Evolutionary conservation across 768 basidiomycete species (phyloP).

Genomic region (Lentinula sp.): DNA sequence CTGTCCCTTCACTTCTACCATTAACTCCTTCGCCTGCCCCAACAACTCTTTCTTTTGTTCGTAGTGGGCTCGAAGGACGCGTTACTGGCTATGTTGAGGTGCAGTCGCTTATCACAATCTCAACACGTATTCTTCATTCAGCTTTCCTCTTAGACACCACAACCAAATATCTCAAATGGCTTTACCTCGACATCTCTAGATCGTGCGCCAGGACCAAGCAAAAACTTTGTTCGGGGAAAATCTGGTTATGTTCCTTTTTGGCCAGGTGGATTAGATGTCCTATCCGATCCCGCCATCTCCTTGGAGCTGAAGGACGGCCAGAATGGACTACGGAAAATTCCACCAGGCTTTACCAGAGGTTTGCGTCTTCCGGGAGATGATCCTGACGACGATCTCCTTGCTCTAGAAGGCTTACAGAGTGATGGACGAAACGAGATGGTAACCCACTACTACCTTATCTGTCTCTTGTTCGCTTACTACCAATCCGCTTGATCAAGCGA

Average conservation of each 20-base stretch:
- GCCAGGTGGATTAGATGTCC: constrained; percentile 87
- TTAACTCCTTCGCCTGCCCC: constrained; percentile 69
- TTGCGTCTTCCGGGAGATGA: constrained; percentile 63
- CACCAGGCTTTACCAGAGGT: constrained; percentile 82
- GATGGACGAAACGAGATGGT: background rate
- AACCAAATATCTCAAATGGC: constrained; percentile 54
- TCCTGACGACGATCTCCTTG: constrained; percentile 32
- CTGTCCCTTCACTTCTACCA: constrained; percentile 58
- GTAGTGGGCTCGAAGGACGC: constrained; percentile 73
- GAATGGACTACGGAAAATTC: constrained; percentile 58
- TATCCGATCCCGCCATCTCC: constrained; percentile 29
- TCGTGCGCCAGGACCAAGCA: constrained; percentile 73
- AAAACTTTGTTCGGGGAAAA: constrained; percentile 90
- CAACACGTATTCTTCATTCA: background rate
- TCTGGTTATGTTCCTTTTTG: constrained; percentile 90
- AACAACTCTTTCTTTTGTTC: constrained; percentile 66
- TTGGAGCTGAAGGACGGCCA: constrained; percentile 20
- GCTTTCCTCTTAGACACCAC: constrained; percentile 38
- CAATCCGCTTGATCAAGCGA: background rate
- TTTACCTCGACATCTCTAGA: constrained; percentile 82
- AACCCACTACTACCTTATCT: background rate
- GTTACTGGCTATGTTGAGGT: constrained; percentile 83
- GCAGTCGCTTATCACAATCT: constrained; percentile 8
- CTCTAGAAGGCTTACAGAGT: background rate
- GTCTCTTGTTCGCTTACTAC: background rate